Evolutionary conservation across 2,329 filamentous ascomycete species (phyloP), one percentile per base, ranked within the genome.

Genomic region (Paracoccidioides lutzii): DNA sequence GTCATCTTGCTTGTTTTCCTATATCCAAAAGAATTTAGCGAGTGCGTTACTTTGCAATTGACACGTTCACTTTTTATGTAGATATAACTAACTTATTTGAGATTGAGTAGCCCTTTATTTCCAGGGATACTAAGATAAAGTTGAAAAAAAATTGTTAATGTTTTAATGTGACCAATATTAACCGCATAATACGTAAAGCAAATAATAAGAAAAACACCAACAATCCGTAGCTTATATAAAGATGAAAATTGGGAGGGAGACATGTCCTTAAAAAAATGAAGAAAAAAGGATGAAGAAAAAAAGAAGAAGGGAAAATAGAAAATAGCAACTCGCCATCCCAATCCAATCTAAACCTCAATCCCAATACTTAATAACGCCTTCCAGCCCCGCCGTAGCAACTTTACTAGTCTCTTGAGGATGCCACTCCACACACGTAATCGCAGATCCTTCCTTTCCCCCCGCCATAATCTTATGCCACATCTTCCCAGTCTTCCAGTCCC

Each of bases 401-500:
- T 96, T 96, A 67, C 87, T 93, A 15, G 86, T 93, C 77, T 98
- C 93, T 73, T 96, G 87, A n/a, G 91, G 90, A 71, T 97, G 90
- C 91, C 93, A 98, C 69, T 87, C 87, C 57, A 93, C 81, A 62
- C 85, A 88, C n/a, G 89, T 88, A 55, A 96, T 79, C 4, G 90
- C 83, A 54, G 85, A 81, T 55, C 89, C 90, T 57, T 88, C 83
- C 30, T 75, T 75, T 4, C 73, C 73, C 41, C 73, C 73, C 2
- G 89, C 90, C 72, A 87, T 82, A 61, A 98, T 82, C 78, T 97
- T 97, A 74, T 95, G 89, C 73, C 89, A 95, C 90, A 98, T 91
- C 75, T 96, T 97, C 71, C 91, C 95, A 42, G 90, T 96, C 81
- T 98, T 98, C 88, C 90, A 98, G 72, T 97, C 93, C 89, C 90